phyloP scores from a whole-genome alignment of 805 yeast species.

The Pichia kluyveri region DNA sequence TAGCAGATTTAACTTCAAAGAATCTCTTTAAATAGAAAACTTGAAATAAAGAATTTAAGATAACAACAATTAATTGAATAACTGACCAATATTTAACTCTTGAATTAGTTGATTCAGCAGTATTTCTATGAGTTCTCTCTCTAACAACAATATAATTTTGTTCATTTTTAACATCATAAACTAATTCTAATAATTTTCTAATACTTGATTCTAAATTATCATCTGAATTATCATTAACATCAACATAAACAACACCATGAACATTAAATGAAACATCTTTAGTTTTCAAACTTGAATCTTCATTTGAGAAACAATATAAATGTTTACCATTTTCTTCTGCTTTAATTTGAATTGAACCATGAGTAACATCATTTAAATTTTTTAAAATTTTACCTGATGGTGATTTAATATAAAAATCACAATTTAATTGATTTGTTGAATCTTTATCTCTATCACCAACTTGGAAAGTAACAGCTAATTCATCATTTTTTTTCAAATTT shows the following conservation, averaged over 20 bases:
- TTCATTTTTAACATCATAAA: slow-evolving; percentile 86
- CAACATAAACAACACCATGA: slow-evolving; percentile 85
- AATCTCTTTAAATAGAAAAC: slow-evolving; percentile 89
- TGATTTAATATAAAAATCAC: slow-evolving; percentile 50
- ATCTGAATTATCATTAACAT: slow-evolving; percentile 53
- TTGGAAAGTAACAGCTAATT: slow-evolving; percentile 81
- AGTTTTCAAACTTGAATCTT: slow-evolving; percentile 57
- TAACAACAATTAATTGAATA: slow-evolving; percentile 81
- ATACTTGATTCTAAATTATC: slow-evolving; percentile 82
- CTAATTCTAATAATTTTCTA: slow-evolving; percentile 60
- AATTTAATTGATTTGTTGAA: slow-evolving; percentile 53
- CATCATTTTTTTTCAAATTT: slow-evolving; percentile 71
- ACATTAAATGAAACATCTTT: slow-evolving; percentile 93
- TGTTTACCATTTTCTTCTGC: slow-evolving; percentile 67
- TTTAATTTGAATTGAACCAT: slow-evolving; percentile 67
- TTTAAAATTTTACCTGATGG: slow-evolving; percentile 42
- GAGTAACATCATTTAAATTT: slow-evolving; percentile 50
- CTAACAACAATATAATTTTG: slow-evolving; percentile 88
- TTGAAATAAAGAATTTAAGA: slow-evolving; percentile 83
- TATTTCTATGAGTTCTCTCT: slow-evolving; percentile 96
- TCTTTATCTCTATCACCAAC: slow-evolving; percentile 82
- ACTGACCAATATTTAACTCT: slow-evolving; percentile 98
- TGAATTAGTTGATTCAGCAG: slow-evolving; percentile 95
- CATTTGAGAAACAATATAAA: slow-evolving; percentile 88
- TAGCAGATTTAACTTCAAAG: slow-evolving; percentile 76